A percentile compares a stretch with the other conserved stretches of the same genome.
Evolutionary conservation across 2,329 filamentous ascomycete genomes (phyloP).

Genomic region (Arthroderma sp.): DNA sequence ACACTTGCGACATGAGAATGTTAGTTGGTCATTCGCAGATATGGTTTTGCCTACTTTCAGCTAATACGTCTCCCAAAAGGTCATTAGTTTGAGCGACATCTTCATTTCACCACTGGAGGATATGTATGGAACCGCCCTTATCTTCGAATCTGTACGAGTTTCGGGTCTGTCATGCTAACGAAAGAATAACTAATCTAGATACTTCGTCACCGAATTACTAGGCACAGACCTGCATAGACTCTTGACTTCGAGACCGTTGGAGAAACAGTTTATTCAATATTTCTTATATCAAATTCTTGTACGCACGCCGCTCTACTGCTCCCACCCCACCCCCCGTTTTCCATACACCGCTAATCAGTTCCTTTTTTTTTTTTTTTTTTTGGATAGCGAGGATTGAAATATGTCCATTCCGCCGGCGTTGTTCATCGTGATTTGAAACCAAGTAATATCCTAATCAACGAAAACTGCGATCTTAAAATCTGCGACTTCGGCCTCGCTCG

Average conservation of each 20-base stretch:
- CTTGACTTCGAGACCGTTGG: conserved; percentile 83
- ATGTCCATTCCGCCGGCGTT: conserved; percentile 95
- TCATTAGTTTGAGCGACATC: conserved; percentile 97
- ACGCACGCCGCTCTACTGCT: conserved; percentile 24
- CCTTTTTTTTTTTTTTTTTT: neutral
- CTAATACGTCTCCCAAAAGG: conserved; percentile 36
- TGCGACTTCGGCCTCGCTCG: conserved; percentile 96
- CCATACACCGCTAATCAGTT: conserved; percentile 8
- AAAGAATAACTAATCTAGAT: conserved; percentile 40
- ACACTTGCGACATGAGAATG: conserved; percentile 93
- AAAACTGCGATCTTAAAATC: conserved; percentile 99
- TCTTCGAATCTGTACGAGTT: neutral
- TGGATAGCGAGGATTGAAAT: conserved; percentile 81
- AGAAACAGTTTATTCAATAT: conserved; percentile 99
- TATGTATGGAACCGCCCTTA: conserved; percentile 50
- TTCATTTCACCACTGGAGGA: conserved; percentile 98
- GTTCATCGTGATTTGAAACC: conserved; percentile 97
- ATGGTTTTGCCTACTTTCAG: neutral
- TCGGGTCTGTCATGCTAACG: neutral
- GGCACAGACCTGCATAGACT: conserved; percentile 93
- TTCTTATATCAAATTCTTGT: conserved; percentile 99
- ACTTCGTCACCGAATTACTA: conserved; percentile 95
- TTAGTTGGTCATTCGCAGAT: conserved; percentile 32
- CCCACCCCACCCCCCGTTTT: neutral
- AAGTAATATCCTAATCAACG: conserved; percentile 97